phyloP scores from a whole-genome alignment of 1,284 basidiomycete genomes.

The Malassezia caprae region DNA sequence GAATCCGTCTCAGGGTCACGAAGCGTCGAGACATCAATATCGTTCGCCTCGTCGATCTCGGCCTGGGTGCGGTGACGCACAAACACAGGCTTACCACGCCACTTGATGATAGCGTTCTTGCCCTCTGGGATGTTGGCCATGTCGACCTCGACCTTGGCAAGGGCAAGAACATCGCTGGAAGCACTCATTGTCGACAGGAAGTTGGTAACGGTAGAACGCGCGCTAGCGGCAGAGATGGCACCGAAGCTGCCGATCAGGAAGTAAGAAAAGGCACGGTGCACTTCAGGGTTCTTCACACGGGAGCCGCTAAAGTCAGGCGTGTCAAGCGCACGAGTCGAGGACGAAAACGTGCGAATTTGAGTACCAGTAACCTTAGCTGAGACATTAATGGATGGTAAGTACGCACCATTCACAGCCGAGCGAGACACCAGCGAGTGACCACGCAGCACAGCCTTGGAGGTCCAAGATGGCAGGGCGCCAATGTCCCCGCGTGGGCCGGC shows the following conservation, averaged over 20 bases:
- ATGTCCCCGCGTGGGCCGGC: slow-evolving; percentile 55
- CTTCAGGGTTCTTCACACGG: slow-evolving; percentile 59
- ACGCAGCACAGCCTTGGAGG: slow-evolving; percentile 55
- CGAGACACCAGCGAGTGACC: slow-evolving; percentile 58
- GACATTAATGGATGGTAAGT: neutral
- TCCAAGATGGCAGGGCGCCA: slow-evolving; percentile 61
- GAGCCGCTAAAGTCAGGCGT: slow-evolving; percentile 75
- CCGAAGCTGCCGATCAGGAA: slow-evolving; percentile 96
- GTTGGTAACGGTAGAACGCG: slow-evolving; percentile 86
- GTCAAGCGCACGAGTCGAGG: slow-evolving; percentile 32
- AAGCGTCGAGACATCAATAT: slow-evolving; percentile 70
- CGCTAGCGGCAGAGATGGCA: slow-evolving; percentile 81
- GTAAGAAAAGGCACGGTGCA: slow-evolving; percentile 80
- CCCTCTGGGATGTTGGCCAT: slow-evolving; percentile 86
- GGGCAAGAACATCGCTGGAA: slow-evolving; percentile 91
- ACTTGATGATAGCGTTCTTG: slow-evolving; percentile 57
- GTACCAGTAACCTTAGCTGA: slow-evolving; percentile 10
- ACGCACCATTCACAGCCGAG: slow-evolving; percentile 64
- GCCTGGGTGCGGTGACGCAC: slow-evolving; percentile 85
- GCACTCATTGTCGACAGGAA: slow-evolving; percentile 93
- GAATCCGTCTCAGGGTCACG: slow-evolving; percentile 89
- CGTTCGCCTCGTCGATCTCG: slow-evolving; percentile 89
- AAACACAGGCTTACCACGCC: slow-evolving; percentile 99
- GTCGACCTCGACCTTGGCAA: slow-evolving; percentile 96
- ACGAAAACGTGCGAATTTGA: slow-evolving; percentile 31